Base-by-base conservation (phyloP, 2,329 filamentous ascomycete species). In the Pseudogymnoascus sp. region DNA sequence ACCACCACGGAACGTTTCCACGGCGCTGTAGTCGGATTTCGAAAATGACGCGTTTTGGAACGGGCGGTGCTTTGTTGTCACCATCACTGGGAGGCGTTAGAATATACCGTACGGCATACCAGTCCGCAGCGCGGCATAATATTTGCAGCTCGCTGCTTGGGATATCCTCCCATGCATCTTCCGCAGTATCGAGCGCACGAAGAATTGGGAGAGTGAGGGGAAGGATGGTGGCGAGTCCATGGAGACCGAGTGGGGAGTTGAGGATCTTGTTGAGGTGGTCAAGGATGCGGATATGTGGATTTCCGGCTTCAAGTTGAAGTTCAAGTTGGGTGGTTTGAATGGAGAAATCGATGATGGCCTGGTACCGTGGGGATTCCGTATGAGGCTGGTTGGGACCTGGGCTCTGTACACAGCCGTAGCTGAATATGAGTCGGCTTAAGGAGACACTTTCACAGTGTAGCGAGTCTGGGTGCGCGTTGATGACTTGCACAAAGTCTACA, bases 401-500 rank as follows among this genome's bases (percentile, higher is more conserved):
- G 46, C 64, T 68, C 65, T 73, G 65, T 53, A 66, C 63, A 62
- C 62, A 73, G 61, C 78, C 79, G 72, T 95, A 96, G n/a, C 80
- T 83, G 72, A 95, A 91, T 2, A 82, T 77, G 5, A 95, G 81
- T 65, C 83, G 79, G 67, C 79, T 78, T 63, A 93, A 78, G 15
- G 83, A 85, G 63, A 88, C 80, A 42, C 81, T 77, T 67, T 87
- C 81, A 71, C 83, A 82, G 46, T 77, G 77, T 37, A 89, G 81
- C 61, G 81, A 79, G 15, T 79, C 79, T 56, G 78, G 77, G 67
- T 83, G 79, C 66, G 79, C 77, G 62, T 84, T 78, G 66, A 93
- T 82, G 1, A 87, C 85, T 50, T 86, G 82, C 26, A 91, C 79
- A 69, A 90, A 90, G 46, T 83, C 82, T 40, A 91, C 86, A 29